phyloP scores from a whole-genome alignment of 768 basidiomycete species.

The Kwoniella sp. region DNA sequence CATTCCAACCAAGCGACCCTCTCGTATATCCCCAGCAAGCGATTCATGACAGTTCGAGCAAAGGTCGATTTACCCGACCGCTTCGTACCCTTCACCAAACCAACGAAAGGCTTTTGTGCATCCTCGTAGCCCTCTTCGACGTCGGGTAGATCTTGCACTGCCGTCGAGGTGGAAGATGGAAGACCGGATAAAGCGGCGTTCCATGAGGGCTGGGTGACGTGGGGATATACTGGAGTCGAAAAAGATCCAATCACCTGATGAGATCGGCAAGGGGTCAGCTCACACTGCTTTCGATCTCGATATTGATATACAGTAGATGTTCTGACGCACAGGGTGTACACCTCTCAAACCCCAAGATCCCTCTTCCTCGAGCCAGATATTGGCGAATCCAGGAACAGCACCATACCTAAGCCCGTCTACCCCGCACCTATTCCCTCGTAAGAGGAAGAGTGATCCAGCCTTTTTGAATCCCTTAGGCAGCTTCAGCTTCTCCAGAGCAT shows the following conservation, averaged over 20 bases:
- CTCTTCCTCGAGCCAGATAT: slow-evolving; percentile 62
- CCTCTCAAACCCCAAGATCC: slow-evolving; percentile 55
- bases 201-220: slow-evolving; percentile 44
- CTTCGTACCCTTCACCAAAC: slow-evolving; percentile 79
- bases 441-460: slow-evolving; percentile 59
- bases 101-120: slow-evolving; percentile 56
- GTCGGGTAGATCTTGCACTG: background rate
- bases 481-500: slow-evolving; percentile 20
- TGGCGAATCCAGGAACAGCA: slow-evolving; percentile 66
- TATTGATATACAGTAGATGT: background rate
- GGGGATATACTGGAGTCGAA: slow-evolving; percentile 38
- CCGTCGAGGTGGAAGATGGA: slow-evolving; percentile 35
- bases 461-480: slow-evolving; percentile 32
- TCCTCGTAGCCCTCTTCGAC: slow-evolving; percentile 17
- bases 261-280: slow-evolving; percentile 1
- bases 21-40: slow-evolving; percentile 64
- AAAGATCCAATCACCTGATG: slow-evolving; percentile 44
- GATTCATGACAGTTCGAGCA: slow-evolving; percentile 71
- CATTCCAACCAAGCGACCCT: slow-evolving; percentile 90
- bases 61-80: slow-evolving; percentile 90
- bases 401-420: slow-evolving; percentile 67
- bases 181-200: slow-evolving; percentile 55
- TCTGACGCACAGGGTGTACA: slow-evolving; percentile 61
- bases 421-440: slow-evolving; percentile 65
- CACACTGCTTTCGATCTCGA: background rate